phyloP scores from a whole-genome alignment of 257 asterid species.

The Solanum arcanum region DNA sequence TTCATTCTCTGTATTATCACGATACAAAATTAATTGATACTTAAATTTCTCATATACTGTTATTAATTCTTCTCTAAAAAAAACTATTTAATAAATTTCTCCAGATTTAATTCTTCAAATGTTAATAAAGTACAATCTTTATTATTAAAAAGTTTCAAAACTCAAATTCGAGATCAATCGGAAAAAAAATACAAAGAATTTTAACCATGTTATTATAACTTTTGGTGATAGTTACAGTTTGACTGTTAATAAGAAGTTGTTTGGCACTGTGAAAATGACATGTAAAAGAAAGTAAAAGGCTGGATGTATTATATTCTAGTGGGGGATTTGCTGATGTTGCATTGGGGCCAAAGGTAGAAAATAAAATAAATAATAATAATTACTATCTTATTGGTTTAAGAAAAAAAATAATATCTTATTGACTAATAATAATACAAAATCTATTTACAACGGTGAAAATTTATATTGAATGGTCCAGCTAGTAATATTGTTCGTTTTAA shows the following conservation, averaged over 20 bases:
- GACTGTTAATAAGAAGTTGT: neutral
- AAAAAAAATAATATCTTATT: neutral
- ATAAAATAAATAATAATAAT: neutral
- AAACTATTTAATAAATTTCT: neutral
- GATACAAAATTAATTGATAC: no score
- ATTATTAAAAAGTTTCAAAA: neutral
- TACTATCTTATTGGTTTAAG: no score
- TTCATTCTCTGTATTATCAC: no score
- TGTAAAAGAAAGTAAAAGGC: neutral
- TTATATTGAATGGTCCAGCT: neutral
- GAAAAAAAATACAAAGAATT: neutral
- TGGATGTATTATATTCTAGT: neutral
- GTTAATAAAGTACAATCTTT: neutral
- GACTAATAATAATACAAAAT: neutral
- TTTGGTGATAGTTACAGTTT: neutral
- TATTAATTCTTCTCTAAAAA: no score
- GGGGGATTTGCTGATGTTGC: slow-evolving; percentile 1
- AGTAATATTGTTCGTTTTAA: neutral
- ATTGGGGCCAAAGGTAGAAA: neutral
- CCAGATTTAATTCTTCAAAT: neutral
- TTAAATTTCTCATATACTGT: no score
- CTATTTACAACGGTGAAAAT: no score
- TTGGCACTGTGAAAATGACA: neutral
- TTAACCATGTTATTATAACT: neutral
- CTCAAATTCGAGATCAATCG: neutral